Evolutionary conservation across 257 asterid genomes (phyloP), one percentile per base, ranked within the genome.

Genomic region (Prunella vulgaris): DNA sequence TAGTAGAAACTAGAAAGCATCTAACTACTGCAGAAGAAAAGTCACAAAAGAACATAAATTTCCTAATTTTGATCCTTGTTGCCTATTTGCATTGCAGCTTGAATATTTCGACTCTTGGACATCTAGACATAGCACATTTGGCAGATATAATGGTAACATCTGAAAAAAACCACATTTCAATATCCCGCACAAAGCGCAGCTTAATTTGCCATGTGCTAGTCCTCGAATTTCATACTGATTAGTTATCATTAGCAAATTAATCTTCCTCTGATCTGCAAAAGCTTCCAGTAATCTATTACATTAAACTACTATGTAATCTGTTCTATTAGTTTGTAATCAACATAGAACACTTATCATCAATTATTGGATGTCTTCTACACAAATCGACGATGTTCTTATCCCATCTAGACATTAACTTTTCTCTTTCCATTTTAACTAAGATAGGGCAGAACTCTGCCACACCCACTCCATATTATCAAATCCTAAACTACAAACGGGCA

Each of bases 401-500:
- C 28, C 13, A n/a, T 58, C 51, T 24, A 15, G 28, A 8, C 15
- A 48, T 40, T 1, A 37, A 15, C 2, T 59, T 57, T 20, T 7
- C 28, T 38, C 24, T 44, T 9, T 0, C 5, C 7, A 4, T 32
- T n/a, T n/a, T n/a, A 32, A 9, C 37, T 4, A 18, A 52, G 17
- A n/a, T n/a, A n/a, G n/a, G n/a, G n/a, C n/a, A n/a, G n/a, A n/a
- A n/a, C 9, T 20, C n/a, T n/a, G n/a, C n/a, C n/a, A n/a, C n/a
- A n/a, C n/a, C n/a, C 10, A 33, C 25, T 57, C 60, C 13, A 51
- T 48, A 1, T 33, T 12, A 10, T 68, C 60, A 69, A 57, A 30
- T 61, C 59, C 60, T 64, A 64, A 13, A 21, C 24, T 64, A 46
- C 12, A 69, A 28, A 68, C 17, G 42, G 18, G n/a, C 66, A 56